Evolutionary conservation across 768 basidiomycete genomes (phyloP), one percentile per base, ranked within the genome.

Genomic region (Lepiota venenata): DNA sequence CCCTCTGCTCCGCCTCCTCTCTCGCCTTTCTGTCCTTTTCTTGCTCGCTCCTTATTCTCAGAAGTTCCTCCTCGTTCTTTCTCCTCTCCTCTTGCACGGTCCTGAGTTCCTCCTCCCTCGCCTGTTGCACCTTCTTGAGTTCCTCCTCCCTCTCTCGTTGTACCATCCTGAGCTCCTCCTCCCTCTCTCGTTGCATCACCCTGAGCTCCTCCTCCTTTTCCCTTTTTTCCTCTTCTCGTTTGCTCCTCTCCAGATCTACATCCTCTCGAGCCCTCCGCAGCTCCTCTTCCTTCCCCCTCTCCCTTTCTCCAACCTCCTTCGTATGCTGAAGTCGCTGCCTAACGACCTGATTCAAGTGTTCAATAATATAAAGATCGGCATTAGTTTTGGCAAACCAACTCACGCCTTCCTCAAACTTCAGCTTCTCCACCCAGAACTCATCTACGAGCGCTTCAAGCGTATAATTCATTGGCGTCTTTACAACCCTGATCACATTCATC

Each of bases 381-480:
- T 12, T 10, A 43, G 14, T 3, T 2, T 40, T 29, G 4, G 1
- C n/a, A 47, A 35, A n/a, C 16, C n/a, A 36, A 15, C 50, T 43
- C 29, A 51, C 50, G 12, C 43, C 29, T 20, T 29, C 40, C 10
- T 16, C 43, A 11, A 14, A 20, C 2, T 16, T 16, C 1, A 14
- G 20, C 5, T 16, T 16, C 3, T 42, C 21, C 2, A 10, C 10
- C 50, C 50, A 51, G 25, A 32, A 51, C 15, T 51, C 25, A 6
- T 51, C 29, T 10, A 51, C 50, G 12, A 51, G 50, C 6, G 37
- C 8, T 16, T 32, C 40, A 2, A 51, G 8, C 2, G 50, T 51
- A 14, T 12, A 32, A 20, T 51, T 51, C 29, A 18, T 51, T 14
- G 50, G 50, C 18, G 41, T 35, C 50, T 51, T 51, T 18, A 51